Conservation (phyloP, 805 yeast genomes). For the Hanseniaspora lindneri region DNA sequence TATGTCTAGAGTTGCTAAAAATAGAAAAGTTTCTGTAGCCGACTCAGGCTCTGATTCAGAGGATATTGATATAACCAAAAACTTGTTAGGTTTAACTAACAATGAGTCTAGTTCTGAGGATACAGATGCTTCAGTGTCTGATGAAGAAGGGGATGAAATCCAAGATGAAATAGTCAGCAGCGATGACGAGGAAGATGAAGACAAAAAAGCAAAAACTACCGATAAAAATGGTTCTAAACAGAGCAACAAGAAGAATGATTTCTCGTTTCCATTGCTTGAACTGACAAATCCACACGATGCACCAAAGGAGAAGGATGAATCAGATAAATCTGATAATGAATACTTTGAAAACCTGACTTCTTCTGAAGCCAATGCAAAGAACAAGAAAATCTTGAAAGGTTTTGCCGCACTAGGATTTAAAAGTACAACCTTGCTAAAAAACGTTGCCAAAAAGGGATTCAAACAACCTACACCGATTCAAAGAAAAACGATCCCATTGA, state of each 20-base stretch:
- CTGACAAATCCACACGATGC: conserved; percentile 27
- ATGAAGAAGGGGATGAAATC: conserved; percentile 18
- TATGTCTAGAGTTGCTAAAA: neutral
- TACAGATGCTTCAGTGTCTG: conserved; percentile 22
- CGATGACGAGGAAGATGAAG: conserved; percentile 37
- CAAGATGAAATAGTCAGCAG: conserved; percentile 28
- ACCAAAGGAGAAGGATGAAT: conserved; percentile 32
- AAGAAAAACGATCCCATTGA: conserved; percentile 84
- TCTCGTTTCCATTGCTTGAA: conserved; percentile 40
- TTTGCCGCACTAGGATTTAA: conserved; percentile 78
- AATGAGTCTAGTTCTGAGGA: conserved; percentile 32
- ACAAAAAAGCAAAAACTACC: conserved; percentile 17
- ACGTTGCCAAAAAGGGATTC: conserved; percentile 74
- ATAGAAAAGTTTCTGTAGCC: neutral
- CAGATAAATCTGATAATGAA: conserved; percentile 38
- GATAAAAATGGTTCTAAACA: conserved; percentile 18
- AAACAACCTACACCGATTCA: conserved; percentile 96
- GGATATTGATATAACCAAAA: conserved; percentile 51
- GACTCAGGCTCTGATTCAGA: conserved; percentile 32
- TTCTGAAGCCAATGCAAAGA: conserved; percentile 30
- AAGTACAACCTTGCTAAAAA: conserved; percentile 54
- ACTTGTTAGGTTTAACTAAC: conserved; percentile 39
- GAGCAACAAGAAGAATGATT: conserved; percentile 8
- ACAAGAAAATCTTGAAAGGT: conserved; percentile 57
- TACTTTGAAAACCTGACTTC: conserved; percentile 28